Evolutionary conservation across 495 filamentous ascomycete species (phyloP).

Genomic region (Penicillium silybi): DNA sequence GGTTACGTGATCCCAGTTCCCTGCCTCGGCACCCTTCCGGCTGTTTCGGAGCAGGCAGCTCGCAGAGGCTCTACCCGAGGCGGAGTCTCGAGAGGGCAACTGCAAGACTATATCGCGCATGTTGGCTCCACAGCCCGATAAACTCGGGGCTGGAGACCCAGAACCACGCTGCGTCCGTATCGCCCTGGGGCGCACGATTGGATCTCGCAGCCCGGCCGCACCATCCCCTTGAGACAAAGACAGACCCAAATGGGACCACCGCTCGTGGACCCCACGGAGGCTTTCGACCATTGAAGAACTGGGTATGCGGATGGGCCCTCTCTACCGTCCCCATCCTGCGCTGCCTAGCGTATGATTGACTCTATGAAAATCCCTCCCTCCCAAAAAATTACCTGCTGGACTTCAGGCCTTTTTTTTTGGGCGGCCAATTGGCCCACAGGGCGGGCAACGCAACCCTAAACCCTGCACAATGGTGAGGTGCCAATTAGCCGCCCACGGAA

Average conservation of each 20-base stretch:
- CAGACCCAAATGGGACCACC: slow-evolving; percentile 5
- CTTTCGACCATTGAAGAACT: background rate
- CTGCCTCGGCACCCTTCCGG: background rate
- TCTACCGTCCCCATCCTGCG: background rate
- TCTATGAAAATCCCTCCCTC: background rate
- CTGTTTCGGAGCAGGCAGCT: background rate
- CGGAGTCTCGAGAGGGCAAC: slow-evolving; percentile 1
- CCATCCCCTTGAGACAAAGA: slow-evolving; percentile 1
- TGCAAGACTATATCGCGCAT: background rate
- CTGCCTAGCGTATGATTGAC: background rate
- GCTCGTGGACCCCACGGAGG: background rate
- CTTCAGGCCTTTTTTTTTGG: background rate
- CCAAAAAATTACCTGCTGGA: background rate
- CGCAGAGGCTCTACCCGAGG: slow-evolving; percentile 8
- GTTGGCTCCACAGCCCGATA: slow-evolving; percentile 18
- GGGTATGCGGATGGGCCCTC: slow-evolving; percentile 12
- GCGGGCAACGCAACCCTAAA: background rate
- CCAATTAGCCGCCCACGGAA: background rate
- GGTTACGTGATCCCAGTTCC: background rate
- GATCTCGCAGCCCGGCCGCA: slow-evolving; percentile 1
- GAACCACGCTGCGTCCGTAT: slow-evolving; percentile 5
- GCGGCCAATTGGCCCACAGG: background rate
- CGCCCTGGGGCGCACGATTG: background rate
- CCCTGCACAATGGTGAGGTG: background rate
- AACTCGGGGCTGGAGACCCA: slow-evolving; percentile 9